Conservation (phyloP, 176 grass and related monocot genomes). For the Avena atlantica region DNA sequence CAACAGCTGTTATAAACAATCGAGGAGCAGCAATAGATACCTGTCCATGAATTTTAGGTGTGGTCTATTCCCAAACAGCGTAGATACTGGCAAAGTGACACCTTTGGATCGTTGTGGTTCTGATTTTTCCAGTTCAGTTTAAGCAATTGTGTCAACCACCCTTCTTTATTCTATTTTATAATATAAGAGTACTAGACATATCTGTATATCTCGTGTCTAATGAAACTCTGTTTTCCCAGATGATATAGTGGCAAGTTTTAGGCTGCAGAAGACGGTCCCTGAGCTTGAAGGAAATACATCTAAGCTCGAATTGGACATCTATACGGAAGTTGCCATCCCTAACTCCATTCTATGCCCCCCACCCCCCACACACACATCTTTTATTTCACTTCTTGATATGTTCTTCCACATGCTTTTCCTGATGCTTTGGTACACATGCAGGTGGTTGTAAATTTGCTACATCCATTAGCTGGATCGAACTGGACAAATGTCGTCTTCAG, state of each 20-base stretch:
- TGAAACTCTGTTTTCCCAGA: slow-evolving; percentile 53
- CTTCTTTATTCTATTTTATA: not conserved
- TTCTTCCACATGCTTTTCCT: not conserved
- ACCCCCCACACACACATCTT: not conserved
- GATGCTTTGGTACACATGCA: slow-evolving; percentile 37
- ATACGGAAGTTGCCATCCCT: slow-evolving; percentile 86
- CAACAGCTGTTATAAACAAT: not conserved
- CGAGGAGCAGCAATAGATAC: not conserved
- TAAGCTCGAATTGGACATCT: slow-evolving; percentile 87
- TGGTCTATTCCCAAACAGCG: not conserved
- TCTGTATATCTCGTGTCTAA: not conserved
- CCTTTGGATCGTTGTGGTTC: not conserved
- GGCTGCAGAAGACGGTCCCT: slow-evolving; percentile 66
- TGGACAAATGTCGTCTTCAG: slow-evolving; percentile 91
- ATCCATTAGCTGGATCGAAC: slow-evolving; percentile 68
- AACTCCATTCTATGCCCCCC: slow-evolving; percentile 62
- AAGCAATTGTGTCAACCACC: not conserved
- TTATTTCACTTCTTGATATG: slow-evolving; percentile 31
- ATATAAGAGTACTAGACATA: not conserved
- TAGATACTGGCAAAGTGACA: not conserved
- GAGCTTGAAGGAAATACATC: slow-evolving; percentile 65
- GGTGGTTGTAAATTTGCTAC: slow-evolving; percentile 74
- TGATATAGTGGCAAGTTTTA: slow-evolving; percentile 92
- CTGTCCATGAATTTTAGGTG: not conserved
- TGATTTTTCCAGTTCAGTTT: not conserved